Conservation (phyloP, 371 early-diverging fungal genomes). For the Parasitella parasitica region DNA sequence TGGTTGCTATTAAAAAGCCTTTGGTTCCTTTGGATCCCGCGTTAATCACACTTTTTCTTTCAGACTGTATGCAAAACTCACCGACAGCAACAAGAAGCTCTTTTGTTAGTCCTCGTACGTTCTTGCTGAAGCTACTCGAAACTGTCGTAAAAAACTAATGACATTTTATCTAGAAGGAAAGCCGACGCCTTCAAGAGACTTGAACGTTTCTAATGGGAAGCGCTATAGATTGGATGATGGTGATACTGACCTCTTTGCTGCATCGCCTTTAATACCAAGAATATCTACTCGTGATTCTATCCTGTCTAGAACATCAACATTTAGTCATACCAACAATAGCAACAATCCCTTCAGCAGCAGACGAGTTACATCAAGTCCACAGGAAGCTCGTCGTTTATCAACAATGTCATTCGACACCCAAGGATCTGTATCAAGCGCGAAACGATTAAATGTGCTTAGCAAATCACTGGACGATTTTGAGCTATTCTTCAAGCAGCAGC, state of each 20-base stretch:
- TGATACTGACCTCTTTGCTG: not conserved
- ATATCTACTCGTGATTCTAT: slow-evolving; percentile 6
- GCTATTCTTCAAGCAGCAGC: not conserved
- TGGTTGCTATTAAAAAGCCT: too few species aligned
- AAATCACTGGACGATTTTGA: not conserved
- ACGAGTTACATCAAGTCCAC: not conserved
- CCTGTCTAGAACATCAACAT: not conserved
- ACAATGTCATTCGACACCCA: not conserved
- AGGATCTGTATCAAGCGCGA: not conserved
- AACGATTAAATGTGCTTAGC: not conserved
- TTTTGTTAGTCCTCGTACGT: not conserved
- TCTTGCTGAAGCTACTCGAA: not conserved
- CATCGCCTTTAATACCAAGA: not conserved
- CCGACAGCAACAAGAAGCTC: not conserved
- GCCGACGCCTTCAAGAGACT: not conserved
- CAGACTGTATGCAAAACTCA: not conserved
- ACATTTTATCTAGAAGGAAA: not conserved
- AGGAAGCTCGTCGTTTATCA: not conserved
- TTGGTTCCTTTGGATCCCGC: too few species aligned
- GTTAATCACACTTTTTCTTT: too few species aligned
- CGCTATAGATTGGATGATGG: not conserved
- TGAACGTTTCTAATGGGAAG: not conserved
- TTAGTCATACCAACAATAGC: not conserved
- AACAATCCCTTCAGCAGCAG: not conserved
- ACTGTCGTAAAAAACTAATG: not conserved